These are phyloP conservation scores for Cladophialophora psammophila DNA, from an alignment of 2,329 filamentous ascomycete species.

Conservation along the genomic window DNA sequence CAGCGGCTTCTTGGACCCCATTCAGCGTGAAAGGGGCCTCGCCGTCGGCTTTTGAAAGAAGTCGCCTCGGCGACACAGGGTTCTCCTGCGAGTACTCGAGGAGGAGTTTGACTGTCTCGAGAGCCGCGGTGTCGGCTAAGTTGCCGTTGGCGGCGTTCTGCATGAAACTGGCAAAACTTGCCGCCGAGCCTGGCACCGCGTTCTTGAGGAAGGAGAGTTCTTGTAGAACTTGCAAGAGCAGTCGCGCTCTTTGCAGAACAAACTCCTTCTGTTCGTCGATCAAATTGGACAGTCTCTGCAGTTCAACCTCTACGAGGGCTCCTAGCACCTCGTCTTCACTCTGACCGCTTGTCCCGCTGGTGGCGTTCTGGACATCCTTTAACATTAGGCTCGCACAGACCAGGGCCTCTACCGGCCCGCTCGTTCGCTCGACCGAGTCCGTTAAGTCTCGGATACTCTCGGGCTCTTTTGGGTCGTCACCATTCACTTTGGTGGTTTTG, in stretches of 20 bases:
- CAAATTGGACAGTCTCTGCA: slow-evolving; percentile 9
- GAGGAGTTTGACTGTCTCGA: slow-evolving; percentile 23
- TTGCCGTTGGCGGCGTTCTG: slow-evolving; percentile 15
- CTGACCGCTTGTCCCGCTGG: background rate
- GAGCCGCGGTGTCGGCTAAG: slow-evolving; percentile 14
- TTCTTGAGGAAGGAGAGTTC: slow-evolving; percentile 20
- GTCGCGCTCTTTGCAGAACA: slow-evolving; percentile 1
- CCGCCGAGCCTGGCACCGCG: background rate
- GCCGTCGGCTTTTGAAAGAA: slow-evolving; percentile 14
- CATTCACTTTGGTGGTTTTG: background rate
- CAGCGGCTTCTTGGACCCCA: background rate
- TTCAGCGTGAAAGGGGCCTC: background rate
- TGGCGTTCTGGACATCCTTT: background rate
- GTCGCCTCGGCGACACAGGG: background rate
- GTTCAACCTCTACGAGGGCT: background rate
- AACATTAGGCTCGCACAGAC: slow-evolving; percentile 21
- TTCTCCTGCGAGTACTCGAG: slow-evolving; percentile 25
- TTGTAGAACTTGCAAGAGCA: slow-evolving; percentile 22
- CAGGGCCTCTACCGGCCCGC: slow-evolving; percentile 12
- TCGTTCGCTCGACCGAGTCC: slow-evolving; percentile 15
- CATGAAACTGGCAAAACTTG: slow-evolving; percentile 17
- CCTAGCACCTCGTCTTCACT: background rate
- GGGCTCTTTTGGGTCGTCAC: background rate
- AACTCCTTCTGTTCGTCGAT: slow-evolving; percentile 12
- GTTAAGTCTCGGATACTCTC: background rate